Percentiles rank a stretch among this genome's conserved stretches.
These are phyloP conservation scores for Entomortierella beljakovae DNA, from an alignment of 192 early-diverging fungal species.

Conservation along the genomic window DNA sequence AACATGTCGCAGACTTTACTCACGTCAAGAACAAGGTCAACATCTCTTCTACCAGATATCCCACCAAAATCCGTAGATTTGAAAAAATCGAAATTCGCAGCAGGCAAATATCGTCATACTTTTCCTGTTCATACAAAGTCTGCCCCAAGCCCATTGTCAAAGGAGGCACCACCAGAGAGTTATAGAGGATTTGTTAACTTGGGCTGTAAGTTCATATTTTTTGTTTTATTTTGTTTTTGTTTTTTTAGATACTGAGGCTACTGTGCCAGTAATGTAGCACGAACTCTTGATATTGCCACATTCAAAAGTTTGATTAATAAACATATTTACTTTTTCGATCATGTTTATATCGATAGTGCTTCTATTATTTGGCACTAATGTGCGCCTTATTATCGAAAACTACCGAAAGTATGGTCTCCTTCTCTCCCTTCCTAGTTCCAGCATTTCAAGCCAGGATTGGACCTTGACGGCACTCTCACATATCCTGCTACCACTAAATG, in stretches of 20 bases:
- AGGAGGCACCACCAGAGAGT: slow-evolving; percentile 86
- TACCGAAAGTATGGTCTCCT: slow-evolving; percentile 90
- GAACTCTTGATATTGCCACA: too few relatives aligned
- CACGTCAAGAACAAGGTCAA: not conserved
- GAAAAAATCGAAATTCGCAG: slow-evolving; percentile 11
- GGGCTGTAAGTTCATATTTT: slow-evolving; percentile 58
- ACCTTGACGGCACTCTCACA: slow-evolving; percentile 61
- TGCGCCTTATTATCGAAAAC: slow-evolving; percentile 90
- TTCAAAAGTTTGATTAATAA: slow-evolving; percentile 1
- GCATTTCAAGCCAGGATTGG: slow-evolving; percentile 65
- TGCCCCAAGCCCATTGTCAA: slow-evolving; percentile 79
- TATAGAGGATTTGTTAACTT: slow-evolving; percentile 89
- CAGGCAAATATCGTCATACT: slow-evolving; percentile 52
- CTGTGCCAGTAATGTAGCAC: too few relatives aligned
- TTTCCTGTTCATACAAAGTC: slow-evolving; percentile 71
- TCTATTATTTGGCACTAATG: slow-evolving; percentile 81
- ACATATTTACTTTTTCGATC: not conserved
- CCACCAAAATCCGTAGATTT: slow-evolving; percentile 28
- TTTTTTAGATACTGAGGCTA: too few relatives aligned
- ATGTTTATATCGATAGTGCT: slow-evolving; percentile 62
- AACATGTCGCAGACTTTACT: not conserved
- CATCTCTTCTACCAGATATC: slow-evolving; percentile 8
- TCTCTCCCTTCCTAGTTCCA: slow-evolving; percentile 73
- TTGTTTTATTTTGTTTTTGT: too few relatives aligned
- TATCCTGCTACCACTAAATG: slow-evolving; percentile 58